A percentile compares a stretch with the other conserved stretches of the same genome.
These are phyloP conservation scores for Backusella tuberculispora DNA, from an alignment of 192 early-diverging fungal genomes.

Conservation along the genomic window DNA sequence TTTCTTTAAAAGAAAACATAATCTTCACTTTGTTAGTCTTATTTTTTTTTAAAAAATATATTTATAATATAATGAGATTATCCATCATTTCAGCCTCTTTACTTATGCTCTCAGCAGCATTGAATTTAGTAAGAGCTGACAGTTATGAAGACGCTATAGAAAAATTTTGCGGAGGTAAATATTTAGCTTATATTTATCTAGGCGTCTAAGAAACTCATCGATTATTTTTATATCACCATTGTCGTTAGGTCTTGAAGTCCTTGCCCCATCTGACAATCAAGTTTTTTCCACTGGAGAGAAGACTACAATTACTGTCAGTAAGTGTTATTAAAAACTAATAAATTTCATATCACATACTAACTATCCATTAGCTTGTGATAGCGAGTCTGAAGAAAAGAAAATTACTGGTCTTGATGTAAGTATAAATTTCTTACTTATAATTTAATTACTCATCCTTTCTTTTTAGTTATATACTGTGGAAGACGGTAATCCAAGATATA, in stretches of 20 bases:
- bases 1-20: not conserved
- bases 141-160: slow-evolving; percentile 22
- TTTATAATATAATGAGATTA: not conserved
- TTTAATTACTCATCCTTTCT: not conserved
- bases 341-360: not conserved
- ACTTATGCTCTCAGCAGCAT: slow-evolving; percentile 7
- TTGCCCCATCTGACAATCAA: slow-evolving; percentile 3
- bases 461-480: slow-evolving; percentile 18
- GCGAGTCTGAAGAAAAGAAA: slow-evolving; percentile 16
- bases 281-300: slow-evolving; percentile 23
- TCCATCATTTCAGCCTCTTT: slow-evolving; percentile 24
- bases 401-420: slow-evolving; percentile 37
- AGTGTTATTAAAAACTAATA: not conserved
- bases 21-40: not conserved
- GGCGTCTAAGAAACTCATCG: no score
- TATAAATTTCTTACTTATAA: not conserved
- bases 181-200: not conserved
- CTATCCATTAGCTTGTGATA: not conserved
- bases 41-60: not conserved
- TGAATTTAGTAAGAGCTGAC: slow-evolving; percentile 19
- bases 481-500: slow-evolving; percentile 18
- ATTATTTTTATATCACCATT: not conserved
- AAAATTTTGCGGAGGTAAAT: slow-evolving; percentile 25
- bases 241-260: slow-evolving; percentile 20
- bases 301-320: slow-evolving; percentile 35